Evolutionary conservation across 352 stramenopile genomes (phyloP).

Genomic region (Globisporangium megalacanthum): DNA sequence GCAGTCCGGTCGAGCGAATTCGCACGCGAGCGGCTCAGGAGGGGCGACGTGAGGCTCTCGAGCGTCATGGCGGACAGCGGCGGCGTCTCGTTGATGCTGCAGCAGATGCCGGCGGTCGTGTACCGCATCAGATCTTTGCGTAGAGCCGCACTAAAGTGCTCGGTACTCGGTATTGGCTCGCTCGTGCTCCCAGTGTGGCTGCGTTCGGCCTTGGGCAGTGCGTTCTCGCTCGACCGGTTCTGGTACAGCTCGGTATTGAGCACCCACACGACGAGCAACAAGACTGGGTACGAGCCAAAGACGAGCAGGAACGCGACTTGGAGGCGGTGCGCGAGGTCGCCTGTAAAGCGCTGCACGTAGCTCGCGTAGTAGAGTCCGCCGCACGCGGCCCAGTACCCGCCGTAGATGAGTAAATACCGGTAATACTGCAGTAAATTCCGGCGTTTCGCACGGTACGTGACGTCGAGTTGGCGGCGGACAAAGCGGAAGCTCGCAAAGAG

Average conservation of each 20-base stretch:
- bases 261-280: conserved; percentile 72
- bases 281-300: conserved; percentile 64
- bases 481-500: conserved; percentile 85
- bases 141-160: conserved; percentile 75
- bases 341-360: conserved; percentile 61
- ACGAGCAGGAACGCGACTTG: conserved; percentile 60
- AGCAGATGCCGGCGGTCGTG: conserved; percentile 77
- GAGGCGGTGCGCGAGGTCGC: conserved; percentile 44
- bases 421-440: conserved; percentile 84
- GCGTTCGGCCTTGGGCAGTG: conserved; percentile 47
- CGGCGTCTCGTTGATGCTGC: conserved; percentile 62
- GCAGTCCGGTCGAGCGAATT: conserved; percentile 39
- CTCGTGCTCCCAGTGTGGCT: conserved; percentile 24
- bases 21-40: conserved; percentile 29
- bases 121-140: conserved; percentile 85
- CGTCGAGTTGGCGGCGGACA: conserved; percentile 72
- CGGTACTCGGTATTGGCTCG: conserved; percentile 24
- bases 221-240: conserved; percentile 69
- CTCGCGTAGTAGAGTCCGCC: conserved; percentile 67
- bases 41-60: conserved; percentile 38
- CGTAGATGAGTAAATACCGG: conserved; percentile 75
- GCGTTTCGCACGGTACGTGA: conserved; percentile 80
- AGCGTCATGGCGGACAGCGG: conserved; percentile 1
- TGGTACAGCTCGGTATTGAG: conserved; percentile 83
- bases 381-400: conserved; percentile 61